A percentile compares a stretch with the other conserved stretches of the same genome.
Conservation (phyloP, 495 filamentous ascomycete species). For the Lasiosphaeria hispida region DNA sequence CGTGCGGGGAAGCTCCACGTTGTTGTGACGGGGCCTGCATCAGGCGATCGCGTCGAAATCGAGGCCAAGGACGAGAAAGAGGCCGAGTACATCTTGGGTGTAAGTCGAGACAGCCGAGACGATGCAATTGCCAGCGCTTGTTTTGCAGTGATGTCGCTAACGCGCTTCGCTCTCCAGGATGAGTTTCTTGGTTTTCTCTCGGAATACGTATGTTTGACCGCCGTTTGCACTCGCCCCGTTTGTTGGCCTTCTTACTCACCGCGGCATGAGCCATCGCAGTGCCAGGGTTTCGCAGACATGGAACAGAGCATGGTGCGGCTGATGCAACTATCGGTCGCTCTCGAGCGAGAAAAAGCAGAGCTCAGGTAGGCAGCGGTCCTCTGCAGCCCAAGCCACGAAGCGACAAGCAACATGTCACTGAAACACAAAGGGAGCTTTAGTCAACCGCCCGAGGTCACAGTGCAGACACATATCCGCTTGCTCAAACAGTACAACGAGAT, state of each 20-base stretch:
- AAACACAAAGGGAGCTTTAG: constrained; percentile 2
- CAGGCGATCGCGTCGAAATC: constrained; percentile 1
- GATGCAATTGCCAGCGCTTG: too few relatives aligned
- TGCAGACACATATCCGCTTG: constrained; percentile 63
- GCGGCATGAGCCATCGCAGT: not conserved
- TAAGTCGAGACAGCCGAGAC: not conserved
- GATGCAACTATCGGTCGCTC: too few relatives aligned
- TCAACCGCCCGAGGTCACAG: constrained; percentile 28
- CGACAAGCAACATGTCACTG: too few relatives aligned
- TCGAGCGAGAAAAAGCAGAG: not conserved
- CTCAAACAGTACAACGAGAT: constrained; percentile 80
- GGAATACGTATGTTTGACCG: too few relatives aligned
- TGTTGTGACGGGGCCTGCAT: constrained; percentile 11
- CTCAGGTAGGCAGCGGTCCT: constrained; percentile 10
- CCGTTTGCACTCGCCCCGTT: too few relatives aligned
- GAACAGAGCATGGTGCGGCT: not conserved
- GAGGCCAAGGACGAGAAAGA: constrained; percentile 10
- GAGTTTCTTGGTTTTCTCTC: too few relatives aligned
- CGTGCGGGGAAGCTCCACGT: not conserved
- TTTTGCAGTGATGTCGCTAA: too few relatives aligned
- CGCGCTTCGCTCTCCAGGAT: too few relatives aligned
- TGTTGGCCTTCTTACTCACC: too few relatives aligned
- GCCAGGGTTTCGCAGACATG: constrained; percentile 19
- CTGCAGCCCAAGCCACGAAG: too few relatives aligned
- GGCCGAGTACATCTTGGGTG: constrained; percentile 3